Evolutionary conservation across 768 basidiomycete species (phyloP).

Genomic region (Boletus rubescentipes): DNA sequence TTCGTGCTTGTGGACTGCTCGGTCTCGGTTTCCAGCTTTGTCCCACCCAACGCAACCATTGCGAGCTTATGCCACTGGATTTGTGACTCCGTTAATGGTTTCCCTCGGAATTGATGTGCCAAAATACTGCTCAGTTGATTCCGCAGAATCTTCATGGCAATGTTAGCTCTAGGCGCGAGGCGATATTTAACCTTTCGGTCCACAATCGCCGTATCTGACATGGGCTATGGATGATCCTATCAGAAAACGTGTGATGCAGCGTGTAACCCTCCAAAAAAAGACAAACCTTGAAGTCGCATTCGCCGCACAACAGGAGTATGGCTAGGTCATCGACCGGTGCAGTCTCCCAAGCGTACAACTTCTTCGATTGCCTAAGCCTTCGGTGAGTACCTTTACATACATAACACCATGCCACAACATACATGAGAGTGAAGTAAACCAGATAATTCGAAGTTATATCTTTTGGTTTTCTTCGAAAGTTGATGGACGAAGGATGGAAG

Average conservation of each 20-base stretch:
- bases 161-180: constrained; percentile 63
- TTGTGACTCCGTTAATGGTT: constrained; percentile 57
- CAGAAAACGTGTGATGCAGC: neutral
- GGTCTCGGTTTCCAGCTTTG: constrained; percentile 37
- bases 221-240: constrained; percentile 46
- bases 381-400: constrained; percentile 4
- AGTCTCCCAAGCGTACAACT: constrained; percentile 91
- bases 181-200: constrained; percentile 85
- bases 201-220: constrained; percentile 67
- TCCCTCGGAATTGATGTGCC: constrained; percentile 65
- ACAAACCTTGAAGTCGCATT: constrained; percentile 81
- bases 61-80: constrained; percentile 73
- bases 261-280: neutral
- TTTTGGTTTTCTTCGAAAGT: constrained; percentile 64
- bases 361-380: constrained; percentile 81
- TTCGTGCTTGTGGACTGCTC: constrained; percentile 12
- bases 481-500: constrained; percentile 92
- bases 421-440: constrained; percentile 89
- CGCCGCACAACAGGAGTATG: constrained; percentile 83
- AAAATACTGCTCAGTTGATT: constrained; percentile 58
- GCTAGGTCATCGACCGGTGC: constrained; percentile 84
- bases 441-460: constrained; percentile 79
- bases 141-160: constrained; percentile 82
- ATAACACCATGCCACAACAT: constrained; percentile 17
- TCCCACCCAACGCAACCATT: constrained; percentile 57